These are phyloP conservation scores for Mychonastes homosphaera DNA, from an alignment of 139 green algal species.

Conservation along the genomic window DNA sequence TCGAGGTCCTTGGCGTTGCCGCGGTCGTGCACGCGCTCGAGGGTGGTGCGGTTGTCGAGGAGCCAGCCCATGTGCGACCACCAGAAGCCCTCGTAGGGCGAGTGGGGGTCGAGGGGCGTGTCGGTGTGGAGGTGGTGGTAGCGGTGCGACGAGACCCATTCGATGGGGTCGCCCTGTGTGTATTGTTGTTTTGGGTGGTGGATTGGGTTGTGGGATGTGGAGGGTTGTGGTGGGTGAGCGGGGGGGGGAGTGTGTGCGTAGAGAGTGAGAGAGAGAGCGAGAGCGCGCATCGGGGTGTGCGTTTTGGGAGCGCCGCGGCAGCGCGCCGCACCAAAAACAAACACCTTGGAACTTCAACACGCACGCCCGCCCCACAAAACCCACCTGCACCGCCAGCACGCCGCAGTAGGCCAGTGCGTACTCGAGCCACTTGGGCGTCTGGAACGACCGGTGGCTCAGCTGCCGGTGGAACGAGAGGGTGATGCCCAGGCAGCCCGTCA, in stretches of 20 bases:
- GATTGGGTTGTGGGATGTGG: too few species aligned
- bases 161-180: constrained; percentile 71
- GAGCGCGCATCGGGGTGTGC: background rate
- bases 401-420: constrained; percentile 96
- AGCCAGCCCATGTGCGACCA: constrained; percentile 38
- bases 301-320: background rate
- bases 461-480: constrained; percentile 90
- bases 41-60: constrained; percentile 41
- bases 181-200: too few species aligned
- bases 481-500: constrained; percentile 94
- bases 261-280: background rate
- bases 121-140: constrained; percentile 96
- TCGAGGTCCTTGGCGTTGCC: constrained; percentile 78
- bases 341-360: background rate
- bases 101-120: constrained; percentile 95
- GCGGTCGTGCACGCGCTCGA: constrained; percentile 60
- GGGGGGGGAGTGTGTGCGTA: too few species aligned
- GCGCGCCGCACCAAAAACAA: background rate
- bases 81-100: constrained; percentile 97
- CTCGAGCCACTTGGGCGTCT: constrained; percentile 97
- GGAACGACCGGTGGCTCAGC: constrained; percentile 84
- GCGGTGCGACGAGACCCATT: constrained; percentile 78
- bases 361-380: constrained; percentile 42
- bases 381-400: constrained; percentile 77
- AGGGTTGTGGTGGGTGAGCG: too few species aligned